Percentiles rank a stretch among this genome's conserved stretches.
Evolutionary conservation across 805 yeast genomes (phyloP).

Genomic region (Spathaspora boniae): DNA sequence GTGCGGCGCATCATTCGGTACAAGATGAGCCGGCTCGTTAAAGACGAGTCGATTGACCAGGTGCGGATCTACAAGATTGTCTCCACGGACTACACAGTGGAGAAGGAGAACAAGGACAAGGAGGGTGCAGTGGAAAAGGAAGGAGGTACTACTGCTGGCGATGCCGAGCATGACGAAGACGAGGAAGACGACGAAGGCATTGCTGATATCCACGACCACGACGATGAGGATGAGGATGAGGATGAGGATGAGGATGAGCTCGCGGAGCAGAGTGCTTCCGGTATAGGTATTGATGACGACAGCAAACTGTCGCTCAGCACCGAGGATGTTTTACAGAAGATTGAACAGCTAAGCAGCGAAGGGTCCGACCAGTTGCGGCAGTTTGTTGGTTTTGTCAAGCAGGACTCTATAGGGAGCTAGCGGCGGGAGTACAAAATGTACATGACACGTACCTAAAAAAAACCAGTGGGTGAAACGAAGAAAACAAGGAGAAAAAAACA

Average conservation of each 20-base stretch:
- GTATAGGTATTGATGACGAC: conserved; percentile 13
- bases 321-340: conserved; percentile 31
- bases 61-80: conserved; percentile 42
- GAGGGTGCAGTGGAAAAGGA: conserved; percentile 18
- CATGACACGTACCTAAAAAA: not conserved
- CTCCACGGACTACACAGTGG: conserved; percentile 30
- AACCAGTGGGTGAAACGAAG: not conserved
- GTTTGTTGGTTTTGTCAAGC: conserved; percentile 38
- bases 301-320: conserved; percentile 13
- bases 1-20: conserved; percentile 69
- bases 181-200: conserved; percentile 23
- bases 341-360: conserved; percentile 33
- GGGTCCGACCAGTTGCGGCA: conserved; percentile 27
- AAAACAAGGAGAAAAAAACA: not conserved
- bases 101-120: conserved; percentile 15
- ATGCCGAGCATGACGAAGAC: conserved; percentile 16
- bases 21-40: conserved; percentile 61
- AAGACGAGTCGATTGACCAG: conserved; percentile 44
- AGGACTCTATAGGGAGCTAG: conserved; percentile 16
- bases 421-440: not conserved
- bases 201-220: conserved; percentile 23
- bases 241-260: conserved; percentile 2
- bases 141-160: conserved; percentile 23
- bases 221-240: conserved; percentile 19
- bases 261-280: conserved; percentile 1